These are phyloP conservation scores for Talaromyces sp. DNA, from an alignment of 2,329 filamentous ascomycete genomes.

Conservation along the genomic window DNA sequence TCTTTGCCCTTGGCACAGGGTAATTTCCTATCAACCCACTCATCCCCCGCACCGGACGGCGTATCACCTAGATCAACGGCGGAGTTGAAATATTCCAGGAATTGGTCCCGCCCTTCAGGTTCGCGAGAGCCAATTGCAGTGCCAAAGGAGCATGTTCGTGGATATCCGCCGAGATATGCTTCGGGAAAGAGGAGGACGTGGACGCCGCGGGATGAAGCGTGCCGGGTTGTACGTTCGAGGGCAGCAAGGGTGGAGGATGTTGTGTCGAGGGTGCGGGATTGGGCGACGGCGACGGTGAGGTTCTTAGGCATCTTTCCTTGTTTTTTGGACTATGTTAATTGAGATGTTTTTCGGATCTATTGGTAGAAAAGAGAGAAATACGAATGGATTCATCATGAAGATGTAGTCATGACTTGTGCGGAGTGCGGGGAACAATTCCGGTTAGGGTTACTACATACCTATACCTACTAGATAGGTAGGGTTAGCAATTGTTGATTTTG, in stretches of 20 bases:
- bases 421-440: background rate
- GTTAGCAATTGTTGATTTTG: background rate
- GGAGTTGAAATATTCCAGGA: slow-evolving; percentile 71
- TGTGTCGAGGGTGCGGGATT: slow-evolving; percentile 46
- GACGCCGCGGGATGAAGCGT: slow-evolving; percentile 60
- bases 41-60: slow-evolving; percentile 65
- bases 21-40: slow-evolving; percentile 67
- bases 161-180: slow-evolving; percentile 89
- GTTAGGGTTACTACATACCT: background rate
- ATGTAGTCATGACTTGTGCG: background rate
- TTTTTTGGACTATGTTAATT: background rate
- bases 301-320: slow-evolving; percentile 37
- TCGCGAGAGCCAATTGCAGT: slow-evolving; percentile 69
- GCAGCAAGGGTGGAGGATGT: slow-evolving; percentile 61
- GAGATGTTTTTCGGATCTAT: background rate
- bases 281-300: slow-evolving; percentile 48
- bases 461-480: background rate
- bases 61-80: slow-evolving; percentile 85
- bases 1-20: slow-evolving; percentile 53
- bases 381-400: background rate
- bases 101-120: slow-evolving; percentile 73
- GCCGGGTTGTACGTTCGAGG: slow-evolving; percentile 61
- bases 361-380: background rate
- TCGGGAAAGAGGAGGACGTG: slow-evolving; percentile 86
- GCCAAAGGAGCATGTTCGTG: slow-evolving; percentile 76